A percentile compares a stretch with the other conserved stretches of the same genome.
These are phyloP conservation scores for Zygoascus biomembranicola DNA, from an alignment of 805 yeast species.

Conservation along the genomic window DNA sequence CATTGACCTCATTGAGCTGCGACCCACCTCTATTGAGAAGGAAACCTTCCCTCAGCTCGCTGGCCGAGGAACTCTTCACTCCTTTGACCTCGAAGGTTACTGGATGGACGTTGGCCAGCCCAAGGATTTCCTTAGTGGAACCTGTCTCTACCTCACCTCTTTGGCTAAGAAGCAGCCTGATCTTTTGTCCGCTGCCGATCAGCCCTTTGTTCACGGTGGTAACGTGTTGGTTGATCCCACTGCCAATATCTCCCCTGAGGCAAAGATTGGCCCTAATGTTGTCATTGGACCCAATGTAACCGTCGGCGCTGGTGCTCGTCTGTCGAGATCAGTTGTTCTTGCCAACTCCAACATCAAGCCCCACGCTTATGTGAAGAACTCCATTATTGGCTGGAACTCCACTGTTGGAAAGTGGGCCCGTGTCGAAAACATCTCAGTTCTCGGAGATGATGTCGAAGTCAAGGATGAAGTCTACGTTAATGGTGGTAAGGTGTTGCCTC, in stretches of 20 bases:
- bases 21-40: constrained; percentile 98
- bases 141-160: constrained; percentile 83
- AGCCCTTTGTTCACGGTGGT: constrained; percentile 75
- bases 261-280: constrained; percentile 97
- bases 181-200: constrained; percentile 50
- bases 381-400: constrained; percentile 99
- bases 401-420: constrained; percentile 98
- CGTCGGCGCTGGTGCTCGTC: constrained; percentile 98
- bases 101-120: constrained; percentile 99
- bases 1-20: constrained; percentile 91
- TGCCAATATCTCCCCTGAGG: constrained; percentile 85
- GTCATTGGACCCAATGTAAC: constrained; percentile 94
- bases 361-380: constrained; percentile 95
- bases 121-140: constrained; percentile 96
- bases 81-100: constrained; percentile 97
- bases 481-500: constrained; percentile 99
- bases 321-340: constrained; percentile 88
- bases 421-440: constrained; percentile 93
- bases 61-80: constrained; percentile 78
- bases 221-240: constrained; percentile 92
- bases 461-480: constrained; percentile 97
- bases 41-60: constrained; percentile 98
- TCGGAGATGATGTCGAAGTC: constrained; percentile 98
- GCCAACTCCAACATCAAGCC: constrained; percentile 88
- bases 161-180: constrained; percentile 72